A percentile compares a stretch with the other conserved stretches of the same genome.
phyloP scores from a whole-genome alignment of 352 stramenopile genomes.

The Phytophthora chlamydospora region DNA sequence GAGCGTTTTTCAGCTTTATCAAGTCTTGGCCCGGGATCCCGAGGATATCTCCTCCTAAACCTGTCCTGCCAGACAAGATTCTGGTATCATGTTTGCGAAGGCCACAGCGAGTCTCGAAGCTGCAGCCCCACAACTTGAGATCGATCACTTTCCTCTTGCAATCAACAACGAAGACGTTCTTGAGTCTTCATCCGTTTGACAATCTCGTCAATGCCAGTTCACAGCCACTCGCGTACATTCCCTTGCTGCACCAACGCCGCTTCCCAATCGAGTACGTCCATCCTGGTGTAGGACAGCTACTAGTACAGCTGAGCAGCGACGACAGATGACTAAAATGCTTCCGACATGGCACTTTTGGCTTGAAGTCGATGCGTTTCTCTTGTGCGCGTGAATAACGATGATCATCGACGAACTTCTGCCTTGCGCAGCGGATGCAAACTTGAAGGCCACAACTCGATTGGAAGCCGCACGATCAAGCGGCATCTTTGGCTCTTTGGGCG shows the following conservation, averaged over 20 bases:
- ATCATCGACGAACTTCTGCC: conserved; percentile 11
- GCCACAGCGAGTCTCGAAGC: too few relatives aligned
- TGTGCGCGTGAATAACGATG: conserved; percentile 6
- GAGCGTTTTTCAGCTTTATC: conserved; percentile 3
- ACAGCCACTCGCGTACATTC: not conserved
- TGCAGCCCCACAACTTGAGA: too few relatives aligned
- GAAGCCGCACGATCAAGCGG: not conserved
- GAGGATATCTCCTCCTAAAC: too few relatives aligned
- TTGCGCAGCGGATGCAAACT: not conserved
- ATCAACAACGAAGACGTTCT: not conserved
- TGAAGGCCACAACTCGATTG: conserved; percentile 6
- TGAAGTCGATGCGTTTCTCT: conserved; percentile 15
- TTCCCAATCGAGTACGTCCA: conserved; percentile 3
- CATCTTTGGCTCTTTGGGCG: not conserved
- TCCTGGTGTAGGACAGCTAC: not conserved
- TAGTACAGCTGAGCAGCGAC: not conserved
- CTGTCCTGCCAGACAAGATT: too few relatives aligned
- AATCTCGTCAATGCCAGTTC: too few relatives aligned
- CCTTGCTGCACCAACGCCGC: not conserved
- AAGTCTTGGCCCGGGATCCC: conserved; percentile 5
- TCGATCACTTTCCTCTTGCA: too few relatives aligned
- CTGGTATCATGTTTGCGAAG: too few relatives aligned
- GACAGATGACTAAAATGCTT: too few relatives aligned
- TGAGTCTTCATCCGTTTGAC: not conserved
- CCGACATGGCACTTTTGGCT: not conserved